Base-by-base conservation (phyloP, 352 stramenopile species). In the Plasmopara muralis region DNA sequence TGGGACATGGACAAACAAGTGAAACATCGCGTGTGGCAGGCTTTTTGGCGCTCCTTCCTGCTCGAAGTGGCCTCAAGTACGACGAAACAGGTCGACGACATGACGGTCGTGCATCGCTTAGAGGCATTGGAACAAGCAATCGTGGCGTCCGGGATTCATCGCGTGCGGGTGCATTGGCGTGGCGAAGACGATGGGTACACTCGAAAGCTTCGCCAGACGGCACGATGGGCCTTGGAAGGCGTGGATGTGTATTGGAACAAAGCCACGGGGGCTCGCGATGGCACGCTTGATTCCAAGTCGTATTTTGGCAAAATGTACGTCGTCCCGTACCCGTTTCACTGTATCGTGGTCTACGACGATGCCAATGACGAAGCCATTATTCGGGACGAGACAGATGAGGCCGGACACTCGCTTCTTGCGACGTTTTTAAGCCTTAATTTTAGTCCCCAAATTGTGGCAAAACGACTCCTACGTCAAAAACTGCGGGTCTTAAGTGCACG, bases 231-330 rank as follows among this genome's bases (percentile, higher is more conserved):
- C 6, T 57, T 83, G 1, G 73, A 84, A 57, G 73, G 73, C 0
- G 54, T 79, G 2, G 73, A 81, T 45, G 70, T 77, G 14, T 81
- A 55, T 40, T 81, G 60, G 64, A 46, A 66, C 15, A 59, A 76
- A 31, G 37, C 57, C 2, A 55, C 31, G 13, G 67, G 67, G 20
- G 50, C 61, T 42, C 53, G 58, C 2, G 65, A 83, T 39, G 64
- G 72, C 12, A 48, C 60, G 20, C 48, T 73, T 0, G 66, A 77
- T 43, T 77, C 68, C 0, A 44, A 66, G 29, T 72, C 60, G 1
- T 67, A 47, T 55, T 81, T 81, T 55, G 70, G 65, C 0, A 79
- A 79, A 53, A 72, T 79, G 68, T 76, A 72, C 44, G 55, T 80
- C 28, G 18, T 51, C 0, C 58, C 69, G 12, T 80, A 80, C 48